Evolutionary conservation across 2,329 filamentous ascomycete genomes (phyloP).

Genomic region (Colletotrichum sp.): DNA sequence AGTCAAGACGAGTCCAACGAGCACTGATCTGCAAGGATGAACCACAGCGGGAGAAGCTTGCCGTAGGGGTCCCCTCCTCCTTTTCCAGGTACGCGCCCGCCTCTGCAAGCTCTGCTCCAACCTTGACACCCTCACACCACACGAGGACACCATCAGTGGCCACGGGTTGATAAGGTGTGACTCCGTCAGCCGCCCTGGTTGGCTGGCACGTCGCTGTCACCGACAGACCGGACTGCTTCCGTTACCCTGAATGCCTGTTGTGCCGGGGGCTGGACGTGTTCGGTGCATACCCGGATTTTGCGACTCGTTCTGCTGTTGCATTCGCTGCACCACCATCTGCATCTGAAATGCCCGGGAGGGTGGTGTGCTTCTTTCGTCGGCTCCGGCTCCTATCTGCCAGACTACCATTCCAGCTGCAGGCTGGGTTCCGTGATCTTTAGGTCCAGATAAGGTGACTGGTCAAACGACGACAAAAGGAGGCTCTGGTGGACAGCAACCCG

Average conservation of each 20-base stretch:
- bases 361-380: not conserved
- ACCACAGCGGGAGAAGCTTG: not conserved
- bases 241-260: not conserved
- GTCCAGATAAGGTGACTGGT: not conserved
- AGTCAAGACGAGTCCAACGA: not conserved
- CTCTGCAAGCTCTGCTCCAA: not conserved
- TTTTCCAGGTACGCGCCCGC: constrained; percentile 17
- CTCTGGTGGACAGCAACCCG: not conserved
- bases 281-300: not conserved
- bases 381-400: not conserved
- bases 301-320: not conserved
- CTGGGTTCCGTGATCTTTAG: not conserved
- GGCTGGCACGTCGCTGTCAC: constrained; percentile 17
- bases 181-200: not conserved
- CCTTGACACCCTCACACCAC: not conserved
- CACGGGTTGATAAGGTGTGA: not conserved
- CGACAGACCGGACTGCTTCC: constrained; percentile 7
- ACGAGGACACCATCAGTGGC: constrained; percentile 15
- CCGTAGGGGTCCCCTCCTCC: constrained; percentile 9
- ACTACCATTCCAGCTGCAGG: constrained; percentile 1
- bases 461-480: not conserved
- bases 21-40: constrained; percentile 8
- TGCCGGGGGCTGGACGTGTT: not conserved
- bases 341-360: not conserved
- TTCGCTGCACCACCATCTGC: constrained; percentile 1